Conservation (phyloP, 805 yeast genomes). For the Metschnikowia gruessii region DNA sequence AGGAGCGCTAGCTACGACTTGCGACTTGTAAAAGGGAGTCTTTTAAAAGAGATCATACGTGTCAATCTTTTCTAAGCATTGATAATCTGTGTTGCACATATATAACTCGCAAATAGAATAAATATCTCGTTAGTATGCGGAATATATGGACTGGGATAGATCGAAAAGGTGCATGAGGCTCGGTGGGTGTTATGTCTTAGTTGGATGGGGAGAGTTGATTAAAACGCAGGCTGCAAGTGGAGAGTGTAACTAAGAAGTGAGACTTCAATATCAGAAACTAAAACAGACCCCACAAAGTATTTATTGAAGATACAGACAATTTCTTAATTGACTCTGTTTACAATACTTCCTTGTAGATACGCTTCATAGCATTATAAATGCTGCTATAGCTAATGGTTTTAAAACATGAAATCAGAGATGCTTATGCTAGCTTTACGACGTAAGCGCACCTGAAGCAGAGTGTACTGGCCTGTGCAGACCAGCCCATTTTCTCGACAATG, state of each 20-base stretch:
- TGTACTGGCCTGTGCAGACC: conserved; percentile 5
- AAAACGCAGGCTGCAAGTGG: not conserved
- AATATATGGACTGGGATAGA: not conserved
- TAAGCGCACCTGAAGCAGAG: conserved; percentile 9
- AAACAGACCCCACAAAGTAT: too few relatives aligned
- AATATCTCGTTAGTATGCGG: not conserved
- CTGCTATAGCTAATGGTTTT: not conserved
- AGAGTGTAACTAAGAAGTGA: not conserved
- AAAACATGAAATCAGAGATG: not conserved
- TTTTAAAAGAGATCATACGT: not conserved
- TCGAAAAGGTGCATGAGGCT: not conserved
- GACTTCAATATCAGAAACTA: too few relatives aligned
- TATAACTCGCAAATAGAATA: not conserved
- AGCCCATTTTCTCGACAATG: not conserved
- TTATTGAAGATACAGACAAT: too few relatives aligned
- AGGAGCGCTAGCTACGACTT: not conserved
- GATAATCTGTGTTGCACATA: not conserved
- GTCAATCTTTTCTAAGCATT: not conserved
- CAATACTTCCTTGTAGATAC: too few relatives aligned
- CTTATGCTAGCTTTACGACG: conserved; percentile 9
- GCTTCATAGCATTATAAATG: too few relatives aligned
- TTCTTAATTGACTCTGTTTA: not conserved
- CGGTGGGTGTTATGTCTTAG: not conserved
- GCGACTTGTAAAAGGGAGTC: not conserved
- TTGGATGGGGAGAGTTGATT: not conserved